These are phyloP conservation scores for Penicillium crystallinum DNA, from an alignment of 495 filamentous ascomycete species.

Conservation along the genomic window DNA sequence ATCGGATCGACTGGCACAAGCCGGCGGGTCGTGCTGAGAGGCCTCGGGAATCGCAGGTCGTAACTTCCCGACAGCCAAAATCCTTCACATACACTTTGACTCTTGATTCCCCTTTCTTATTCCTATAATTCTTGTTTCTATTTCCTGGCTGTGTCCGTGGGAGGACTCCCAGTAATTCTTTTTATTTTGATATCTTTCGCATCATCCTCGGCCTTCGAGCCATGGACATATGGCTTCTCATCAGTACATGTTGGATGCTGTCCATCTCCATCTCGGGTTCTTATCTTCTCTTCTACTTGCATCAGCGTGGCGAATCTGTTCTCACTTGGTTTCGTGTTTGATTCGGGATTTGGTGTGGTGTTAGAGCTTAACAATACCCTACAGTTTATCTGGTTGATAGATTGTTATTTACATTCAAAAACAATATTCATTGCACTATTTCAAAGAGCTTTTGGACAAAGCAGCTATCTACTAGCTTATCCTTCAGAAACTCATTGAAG, in stretches of 20 bases:
- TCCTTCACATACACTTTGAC: background rate
- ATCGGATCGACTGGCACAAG: constrained; percentile 35
- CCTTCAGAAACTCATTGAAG: too few relatives aligned
- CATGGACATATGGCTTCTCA: background rate
- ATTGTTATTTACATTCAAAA: background rate
- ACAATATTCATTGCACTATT: too few relatives aligned
- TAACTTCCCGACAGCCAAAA: background rate
- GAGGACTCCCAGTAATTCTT: background rate
- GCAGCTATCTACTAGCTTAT: too few relatives aligned
- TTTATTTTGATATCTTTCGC: background rate
- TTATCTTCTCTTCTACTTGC: constrained; percentile 18
- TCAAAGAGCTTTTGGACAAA: too few relatives aligned
- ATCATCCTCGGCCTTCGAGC: background rate
- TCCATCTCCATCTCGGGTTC: constrained; percentile 1
- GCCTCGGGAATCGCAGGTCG: constrained; percentile 27
- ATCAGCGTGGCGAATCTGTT: constrained; percentile 26
- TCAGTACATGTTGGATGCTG: background rate
- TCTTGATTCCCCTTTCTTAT: background rate
- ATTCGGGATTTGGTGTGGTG: constrained; percentile 14
- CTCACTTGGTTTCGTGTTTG: constrained; percentile 8
- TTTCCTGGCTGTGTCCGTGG: background rate
- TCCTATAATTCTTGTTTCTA: too few relatives aligned
- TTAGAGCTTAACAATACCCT: constrained; percentile 7
- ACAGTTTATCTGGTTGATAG: constrained; percentile 1
- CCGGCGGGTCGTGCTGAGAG: constrained; percentile 34